Evolutionary conservation across 352 stramenopile genomes (phyloP).

Genomic region (Pythium coloratum): DNA sequence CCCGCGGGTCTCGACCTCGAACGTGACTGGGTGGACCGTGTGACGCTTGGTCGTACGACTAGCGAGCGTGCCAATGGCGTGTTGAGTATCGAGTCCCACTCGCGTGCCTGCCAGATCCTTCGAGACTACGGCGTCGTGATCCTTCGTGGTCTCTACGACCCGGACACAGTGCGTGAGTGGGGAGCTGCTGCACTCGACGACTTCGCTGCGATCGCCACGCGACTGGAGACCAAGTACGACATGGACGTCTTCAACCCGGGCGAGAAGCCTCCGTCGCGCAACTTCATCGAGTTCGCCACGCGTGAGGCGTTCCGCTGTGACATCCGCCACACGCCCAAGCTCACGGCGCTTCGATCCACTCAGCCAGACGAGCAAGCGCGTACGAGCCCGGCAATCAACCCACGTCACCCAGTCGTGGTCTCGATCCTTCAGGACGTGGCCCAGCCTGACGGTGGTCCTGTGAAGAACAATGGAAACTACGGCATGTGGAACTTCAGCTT

Average conservation of each 20-base stretch:
- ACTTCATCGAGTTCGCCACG: slow-evolving; percentile 1
- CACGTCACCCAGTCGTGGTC: neutral
- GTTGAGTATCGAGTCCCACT: neutral
- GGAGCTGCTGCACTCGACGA: neutral
- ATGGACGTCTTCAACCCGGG: slow-evolving; percentile 1
- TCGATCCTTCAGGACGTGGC: neutral
- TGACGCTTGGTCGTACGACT: neutral
- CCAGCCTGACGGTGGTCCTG: neutral
- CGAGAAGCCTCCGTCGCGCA: slow-evolving; percentile 1
- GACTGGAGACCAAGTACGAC: neutral
- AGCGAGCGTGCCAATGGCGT: neutral
- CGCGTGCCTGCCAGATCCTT: neutral
- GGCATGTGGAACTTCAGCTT: slow-evolving; percentile 3
- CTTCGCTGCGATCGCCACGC: neutral
- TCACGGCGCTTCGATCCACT: neutral
- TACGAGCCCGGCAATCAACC: neutral
- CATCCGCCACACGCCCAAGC: slow-evolving; percentile 1
- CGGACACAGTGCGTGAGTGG: neutral
- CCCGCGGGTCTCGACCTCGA: neutral
- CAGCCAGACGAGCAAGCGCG: neutral
- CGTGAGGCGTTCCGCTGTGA: neutral
- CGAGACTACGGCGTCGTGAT: neutral
- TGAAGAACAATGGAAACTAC: neutral
- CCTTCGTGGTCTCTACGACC: neutral
- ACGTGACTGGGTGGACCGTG: neutral